These are phyloP conservation scores for Cladophialophora immunda DNA, from an alignment of 2,329 filamentous ascomycete genomes.

Conservation along the genomic window DNA sequence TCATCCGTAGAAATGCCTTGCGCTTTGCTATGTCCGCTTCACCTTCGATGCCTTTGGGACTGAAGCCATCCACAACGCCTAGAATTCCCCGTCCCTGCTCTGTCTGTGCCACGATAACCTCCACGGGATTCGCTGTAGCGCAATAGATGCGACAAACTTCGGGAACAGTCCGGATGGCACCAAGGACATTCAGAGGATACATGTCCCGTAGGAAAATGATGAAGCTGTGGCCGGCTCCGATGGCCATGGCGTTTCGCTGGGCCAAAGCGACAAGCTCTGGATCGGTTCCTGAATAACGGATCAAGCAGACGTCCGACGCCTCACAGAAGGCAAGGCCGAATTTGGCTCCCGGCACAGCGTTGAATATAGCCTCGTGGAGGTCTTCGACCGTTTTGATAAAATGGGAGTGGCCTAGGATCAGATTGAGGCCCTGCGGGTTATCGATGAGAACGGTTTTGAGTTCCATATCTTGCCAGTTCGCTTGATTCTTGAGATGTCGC, in stretches of 20 bases:
- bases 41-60: constrained; percentile 10
- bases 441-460: constrained; percentile 8
- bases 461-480: not conserved
- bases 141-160: constrained; percentile 12
- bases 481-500: not conserved
- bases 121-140: constrained; percentile 10
- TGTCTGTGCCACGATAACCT: constrained; percentile 14
- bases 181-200: constrained; percentile 10
- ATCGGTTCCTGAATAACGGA: constrained; percentile 7
- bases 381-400: constrained; percentile 16
- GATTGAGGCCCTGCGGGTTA: constrained; percentile 5
- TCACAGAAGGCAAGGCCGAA: constrained; percentile 13
- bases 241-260: constrained; percentile 5
- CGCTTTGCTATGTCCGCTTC: constrained; percentile 5
- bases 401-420: constrained; percentile 12
- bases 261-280: constrained; percentile 2
- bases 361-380: constrained; percentile 16
- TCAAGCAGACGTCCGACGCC: constrained; percentile 12
- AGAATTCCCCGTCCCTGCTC: constrained; percentile 6
- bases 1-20: not conserved
- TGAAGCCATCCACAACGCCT: constrained; percentile 12
- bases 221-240: constrained; percentile 8
- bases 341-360: constrained; percentile 10
- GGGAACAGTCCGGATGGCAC: not conserved
- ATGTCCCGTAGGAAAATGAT: constrained; percentile 12